These are phyloP conservation scores for Aspergillus japonicus DNA, from an alignment of 2,329 filamentous ascomycete genomes.

Conservation along the genomic window DNA sequence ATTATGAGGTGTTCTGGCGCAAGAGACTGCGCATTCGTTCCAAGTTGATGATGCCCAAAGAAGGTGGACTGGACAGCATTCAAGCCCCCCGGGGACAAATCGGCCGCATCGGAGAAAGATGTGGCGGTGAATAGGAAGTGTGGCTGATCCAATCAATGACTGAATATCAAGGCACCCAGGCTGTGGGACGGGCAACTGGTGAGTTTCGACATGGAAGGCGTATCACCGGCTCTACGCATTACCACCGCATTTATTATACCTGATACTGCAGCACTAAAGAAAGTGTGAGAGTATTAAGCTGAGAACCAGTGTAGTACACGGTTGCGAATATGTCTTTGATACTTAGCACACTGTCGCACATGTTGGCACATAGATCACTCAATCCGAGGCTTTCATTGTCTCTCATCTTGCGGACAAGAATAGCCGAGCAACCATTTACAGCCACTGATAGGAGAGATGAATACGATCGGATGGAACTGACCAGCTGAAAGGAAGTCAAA, in stretches of 20 bases:
- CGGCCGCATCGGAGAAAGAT: neutral
- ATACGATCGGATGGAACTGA: neutral
- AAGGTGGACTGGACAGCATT: neutral
- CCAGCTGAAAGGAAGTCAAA: neutral
- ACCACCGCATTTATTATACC: neutral
- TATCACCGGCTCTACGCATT: too few relatives aligned
- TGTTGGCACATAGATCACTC: neutral
- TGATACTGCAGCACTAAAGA: neutral
- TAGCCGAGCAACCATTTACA: neutral
- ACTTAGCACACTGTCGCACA: neutral
- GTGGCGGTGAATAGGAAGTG: neutral
- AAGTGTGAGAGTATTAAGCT: neutral
- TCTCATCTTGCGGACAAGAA: neutral
- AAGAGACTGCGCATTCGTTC: neutral
- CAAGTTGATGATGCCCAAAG: neutral
- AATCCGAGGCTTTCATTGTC: neutral
- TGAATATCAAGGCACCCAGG: neutral
- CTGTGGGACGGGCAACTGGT: neutral
- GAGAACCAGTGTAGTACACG: neutral
- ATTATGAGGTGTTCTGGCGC: neutral
- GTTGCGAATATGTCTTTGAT: neutral
- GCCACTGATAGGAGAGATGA: neutral
- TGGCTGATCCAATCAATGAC: neutral
- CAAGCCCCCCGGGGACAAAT: neutral
- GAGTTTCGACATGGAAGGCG: neutral